Evolutionary conservation across 2,329 filamentous ascomycete genomes (phyloP).

Genomic region (Colletotrichum higginsianum): DNA sequence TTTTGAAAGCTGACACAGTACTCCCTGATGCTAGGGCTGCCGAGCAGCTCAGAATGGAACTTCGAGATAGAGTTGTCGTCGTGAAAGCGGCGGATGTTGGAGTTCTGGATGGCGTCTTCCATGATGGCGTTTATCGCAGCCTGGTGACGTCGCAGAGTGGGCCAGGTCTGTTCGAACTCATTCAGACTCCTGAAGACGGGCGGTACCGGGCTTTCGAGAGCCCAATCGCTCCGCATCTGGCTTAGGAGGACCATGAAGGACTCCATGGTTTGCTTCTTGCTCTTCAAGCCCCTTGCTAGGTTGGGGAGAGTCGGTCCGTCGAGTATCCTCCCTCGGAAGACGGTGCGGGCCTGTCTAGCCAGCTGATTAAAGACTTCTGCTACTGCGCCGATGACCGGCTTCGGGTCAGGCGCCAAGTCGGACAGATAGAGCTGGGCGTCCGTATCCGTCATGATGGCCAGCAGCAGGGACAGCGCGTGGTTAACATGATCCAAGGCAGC

Average conservation of each 20-base stretch:
- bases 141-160: constrained; percentile 37
- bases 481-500: constrained; percentile 54
- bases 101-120: constrained; percentile 42
- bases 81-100: constrained; percentile 24
- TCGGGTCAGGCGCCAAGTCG: constrained; percentile 46
- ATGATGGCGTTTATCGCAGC: constrained; percentile 43
- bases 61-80: constrained; percentile 39
- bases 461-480: constrained; percentile 52
- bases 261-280: constrained; percentile 46
- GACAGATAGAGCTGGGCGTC: constrained; percentile 34
- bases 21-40: constrained; percentile 41
- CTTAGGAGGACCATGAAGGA: constrained; percentile 48
- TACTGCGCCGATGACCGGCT: constrained; percentile 45
- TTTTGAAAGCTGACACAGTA: constrained; percentile 40
- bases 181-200: constrained; percentile 44
- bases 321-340: constrained; percentile 45
- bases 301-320: constrained; percentile 46
- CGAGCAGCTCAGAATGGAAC: constrained; percentile 42
- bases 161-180: constrained; percentile 47
- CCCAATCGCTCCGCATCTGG: constrained; percentile 40
- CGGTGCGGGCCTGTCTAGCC: constrained; percentile 44
- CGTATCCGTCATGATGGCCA: constrained; percentile 50
- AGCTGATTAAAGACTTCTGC: constrained; percentile 47
- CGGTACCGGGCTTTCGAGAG: constrained; percentile 41
- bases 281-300: constrained; percentile 43